phyloP scores from a whole-genome alignment of 768 basidiomycete genomes.

The Mycena crocata region DNA sequence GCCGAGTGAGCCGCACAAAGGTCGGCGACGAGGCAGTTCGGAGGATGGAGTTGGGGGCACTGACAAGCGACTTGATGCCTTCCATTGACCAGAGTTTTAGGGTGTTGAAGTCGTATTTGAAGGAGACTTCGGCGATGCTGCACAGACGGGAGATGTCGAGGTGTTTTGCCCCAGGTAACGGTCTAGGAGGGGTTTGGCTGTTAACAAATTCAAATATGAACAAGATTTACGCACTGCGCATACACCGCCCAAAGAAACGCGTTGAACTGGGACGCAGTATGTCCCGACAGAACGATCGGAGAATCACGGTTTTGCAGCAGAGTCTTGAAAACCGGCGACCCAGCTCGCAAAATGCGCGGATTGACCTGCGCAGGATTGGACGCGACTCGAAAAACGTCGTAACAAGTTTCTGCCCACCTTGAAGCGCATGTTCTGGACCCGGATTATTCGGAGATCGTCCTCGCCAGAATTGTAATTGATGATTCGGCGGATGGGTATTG shows the following conservation, averaged over 20 bases:
- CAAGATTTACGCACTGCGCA: conserved; percentile 50
- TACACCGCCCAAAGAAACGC: conserved; percentile 53
- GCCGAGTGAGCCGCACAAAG: conserved; percentile 48
- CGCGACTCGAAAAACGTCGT: conserved; percentile 30
- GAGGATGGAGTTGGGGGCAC: conserved; percentile 40
- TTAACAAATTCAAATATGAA: conserved; percentile 20
- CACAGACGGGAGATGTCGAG: conserved; percentile 50
- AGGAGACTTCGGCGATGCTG: conserved; percentile 53
- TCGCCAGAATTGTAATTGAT: conserved; percentile 17
- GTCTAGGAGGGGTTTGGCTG: conserved; percentile 33
- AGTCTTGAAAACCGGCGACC: conserved; percentile 16
- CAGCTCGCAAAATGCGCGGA: conserved; percentile 1
- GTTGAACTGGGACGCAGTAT: conserved; percentile 51
- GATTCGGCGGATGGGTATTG: conserved; percentile 20
- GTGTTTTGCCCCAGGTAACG: conserved; percentile 38
- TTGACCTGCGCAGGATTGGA: conserved; percentile 35
- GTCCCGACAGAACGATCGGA: conserved; percentile 53
- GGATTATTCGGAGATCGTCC: conserved; percentile 20
- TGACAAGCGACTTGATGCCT: conserved; percentile 44
- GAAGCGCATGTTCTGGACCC: conserved; percentile 38
- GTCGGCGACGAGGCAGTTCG: conserved; percentile 41
- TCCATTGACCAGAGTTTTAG: conserved; percentile 51
- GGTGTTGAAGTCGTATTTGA: conserved; percentile 51
- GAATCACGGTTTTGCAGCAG: conserved; percentile 35
- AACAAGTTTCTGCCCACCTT: conserved; percentile 32